These are phyloP conservation scores for Chiua virens DNA, from an alignment of 768 basidiomycete genomes.

Conservation along the genomic window DNA sequence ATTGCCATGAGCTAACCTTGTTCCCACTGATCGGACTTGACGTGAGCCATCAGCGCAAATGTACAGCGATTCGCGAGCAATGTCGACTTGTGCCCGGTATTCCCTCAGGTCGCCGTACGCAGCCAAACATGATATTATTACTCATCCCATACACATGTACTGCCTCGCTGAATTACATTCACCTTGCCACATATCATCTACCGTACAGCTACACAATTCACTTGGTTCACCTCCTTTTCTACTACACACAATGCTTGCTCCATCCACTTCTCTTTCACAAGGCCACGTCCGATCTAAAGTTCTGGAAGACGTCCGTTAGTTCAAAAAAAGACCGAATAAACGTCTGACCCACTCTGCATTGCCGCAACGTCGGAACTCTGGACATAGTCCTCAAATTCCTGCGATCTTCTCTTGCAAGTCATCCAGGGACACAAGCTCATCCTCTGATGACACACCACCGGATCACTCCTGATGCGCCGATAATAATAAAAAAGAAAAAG, in stretches of 20 bases:
- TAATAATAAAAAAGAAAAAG: neutral
- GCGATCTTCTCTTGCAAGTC: slow-evolving; percentile 90
- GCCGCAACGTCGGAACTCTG: slow-evolving; percentile 92
- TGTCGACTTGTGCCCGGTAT: slow-evolving; percentile 8
- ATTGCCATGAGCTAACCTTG: slow-evolving; percentile 34
- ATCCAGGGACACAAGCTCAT: slow-evolving; percentile 89
- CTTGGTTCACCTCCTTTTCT: slow-evolving; percentile 2
- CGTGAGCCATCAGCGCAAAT: slow-evolving; percentile 6
- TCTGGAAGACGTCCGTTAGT: slow-evolving; percentile 19
- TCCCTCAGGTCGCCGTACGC: slow-evolving; percentile 20
- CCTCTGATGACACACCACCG: slow-evolving; percentile 56
- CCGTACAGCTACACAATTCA: slow-evolving; percentile 10
- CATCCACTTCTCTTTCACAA: neutral
- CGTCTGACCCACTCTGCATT: slow-evolving; percentile 72
- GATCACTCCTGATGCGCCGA: neutral
- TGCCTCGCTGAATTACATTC: slow-evolving; percentile 1
- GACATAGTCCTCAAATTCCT: slow-evolving; percentile 83
- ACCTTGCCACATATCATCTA: slow-evolving; percentile 1
- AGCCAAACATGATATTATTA: slow-evolving; percentile 1
- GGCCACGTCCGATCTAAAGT: slow-evolving; percentile 11
- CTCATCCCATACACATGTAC: neutral
- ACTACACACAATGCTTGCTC: slow-evolving; percentile 7
- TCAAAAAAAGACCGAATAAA: neutral
- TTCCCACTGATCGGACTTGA: slow-evolving; percentile 23
- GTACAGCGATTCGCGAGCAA: slow-evolving; percentile 11